Conservation (phyloP, 495 filamentous ascomycete genomes). For the Pyronema omphalodes region DNA sequence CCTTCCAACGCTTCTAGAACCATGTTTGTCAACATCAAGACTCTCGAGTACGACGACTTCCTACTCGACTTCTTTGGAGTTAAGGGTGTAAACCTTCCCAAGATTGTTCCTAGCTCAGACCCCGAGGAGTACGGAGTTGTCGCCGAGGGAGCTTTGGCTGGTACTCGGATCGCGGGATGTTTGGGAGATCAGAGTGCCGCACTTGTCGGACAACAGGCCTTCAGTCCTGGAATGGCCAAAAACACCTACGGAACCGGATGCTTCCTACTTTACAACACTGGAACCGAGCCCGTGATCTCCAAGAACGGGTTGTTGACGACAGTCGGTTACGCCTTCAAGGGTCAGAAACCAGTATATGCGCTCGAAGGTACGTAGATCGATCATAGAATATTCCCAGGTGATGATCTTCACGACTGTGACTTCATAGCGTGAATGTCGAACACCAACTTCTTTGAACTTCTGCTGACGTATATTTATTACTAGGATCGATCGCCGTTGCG, state of each 20-base stretch:
- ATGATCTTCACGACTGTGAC: neutral
- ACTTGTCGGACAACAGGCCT: slow-evolving; percentile 80
- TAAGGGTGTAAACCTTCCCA: slow-evolving; percentile 58
- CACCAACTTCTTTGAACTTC: neutral
- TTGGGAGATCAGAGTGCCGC: slow-evolving; percentile 87
- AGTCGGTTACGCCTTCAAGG: slow-evolving; percentile 67
- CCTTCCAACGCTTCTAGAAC: slow-evolving; percentile 83
- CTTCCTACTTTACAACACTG: slow-evolving; percentile 89
- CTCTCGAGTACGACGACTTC: slow-evolving; percentile 65
- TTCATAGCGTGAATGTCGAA: neutral
- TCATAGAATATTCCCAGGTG: neutral
- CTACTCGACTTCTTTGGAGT: slow-evolving; percentile 64
- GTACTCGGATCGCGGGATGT: slow-evolving; percentile 66
- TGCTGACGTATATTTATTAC: neutral
- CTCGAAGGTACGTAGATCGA: slow-evolving; percentile 50
- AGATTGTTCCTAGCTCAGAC: slow-evolving; percentile 75
- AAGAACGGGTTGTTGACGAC: slow-evolving; percentile 76
- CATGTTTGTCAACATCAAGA: slow-evolving; percentile 91
- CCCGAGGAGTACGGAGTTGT: slow-evolving; percentile 55
- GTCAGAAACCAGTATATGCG: slow-evolving; percentile 64
- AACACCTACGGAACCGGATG: slow-evolving; percentile 95
- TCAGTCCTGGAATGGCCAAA: slow-evolving; percentile 72
- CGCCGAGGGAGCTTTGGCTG: slow-evolving; percentile 46
- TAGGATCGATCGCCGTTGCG: slow-evolving; percentile 55
- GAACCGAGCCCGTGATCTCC: slow-evolving; percentile 75